A percentile compares a stretch with the other conserved stretches of the same genome.
Conservation (phyloP, 495 filamentous ascomycete genomes). For the Geoglossum glabrum region DNA sequence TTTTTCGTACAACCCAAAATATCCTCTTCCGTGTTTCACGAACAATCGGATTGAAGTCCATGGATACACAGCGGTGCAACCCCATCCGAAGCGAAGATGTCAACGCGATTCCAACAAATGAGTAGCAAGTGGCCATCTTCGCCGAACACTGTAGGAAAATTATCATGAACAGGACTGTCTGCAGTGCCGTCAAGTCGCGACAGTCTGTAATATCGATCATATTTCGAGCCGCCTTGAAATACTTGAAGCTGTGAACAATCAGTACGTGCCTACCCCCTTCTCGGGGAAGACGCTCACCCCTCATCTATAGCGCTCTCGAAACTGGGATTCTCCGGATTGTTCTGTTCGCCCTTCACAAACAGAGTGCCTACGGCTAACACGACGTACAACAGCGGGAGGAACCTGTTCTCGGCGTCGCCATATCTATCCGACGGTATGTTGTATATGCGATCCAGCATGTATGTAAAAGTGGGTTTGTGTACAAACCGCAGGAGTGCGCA, state of each 20-base stretch:
- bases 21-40: conserved; percentile 8
- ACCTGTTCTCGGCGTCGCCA: conserved; percentile 54
- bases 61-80: conserved; percentile 8
- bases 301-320: conserved; percentile 7
- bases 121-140: conserved; percentile 10
- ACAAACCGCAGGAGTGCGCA: conserved; percentile 68
- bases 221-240: conserved; percentile 7
- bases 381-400: conserved; percentile 66
- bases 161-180: conserved; percentile 12
- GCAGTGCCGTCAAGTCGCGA: conserved; percentile 7
- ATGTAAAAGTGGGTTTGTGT: conserved; percentile 73
- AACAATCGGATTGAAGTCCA: conserved; percentile 10
- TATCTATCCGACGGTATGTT: conserved; percentile 45
- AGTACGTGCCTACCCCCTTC: conserved; percentile 12
- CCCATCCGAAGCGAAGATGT: conserved; percentile 11
- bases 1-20: conserved; percentile 10
- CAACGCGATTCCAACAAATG: conserved; percentile 10
- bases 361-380: conserved; percentile 74
- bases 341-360: conserved; percentile 33
- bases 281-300: background rate
- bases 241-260: conserved; percentile 6
- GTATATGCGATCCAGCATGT: conserved; percentile 61
- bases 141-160: conserved; percentile 11
- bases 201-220: conserved; percentile 11
- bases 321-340: conserved; percentile 2